These are phyloP conservation scores for Pleurotus pulmonarius DNA, from an alignment of 768 basidiomycete species.

Conservation along the genomic window DNA sequence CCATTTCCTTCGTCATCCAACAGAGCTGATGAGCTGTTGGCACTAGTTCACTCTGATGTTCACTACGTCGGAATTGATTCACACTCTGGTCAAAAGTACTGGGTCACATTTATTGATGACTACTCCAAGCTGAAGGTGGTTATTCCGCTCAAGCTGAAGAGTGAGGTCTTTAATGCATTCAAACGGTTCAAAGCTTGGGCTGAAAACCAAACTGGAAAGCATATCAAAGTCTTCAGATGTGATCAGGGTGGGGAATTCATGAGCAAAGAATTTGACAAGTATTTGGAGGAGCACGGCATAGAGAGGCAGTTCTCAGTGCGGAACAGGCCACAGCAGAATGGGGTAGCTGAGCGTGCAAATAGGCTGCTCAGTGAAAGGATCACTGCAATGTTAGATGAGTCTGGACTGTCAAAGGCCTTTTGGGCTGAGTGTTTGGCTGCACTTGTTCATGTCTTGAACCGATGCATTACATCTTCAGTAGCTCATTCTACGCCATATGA, in stretches of 20 bases:
- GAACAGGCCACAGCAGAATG: too few species aligned
- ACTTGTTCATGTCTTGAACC: too few species aligned
- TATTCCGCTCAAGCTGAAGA: slow-evolving; percentile 13
- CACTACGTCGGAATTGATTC: slow-evolving; percentile 5
- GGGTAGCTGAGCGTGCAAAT: too few species aligned
- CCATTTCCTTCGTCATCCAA: slow-evolving; percentile 11
- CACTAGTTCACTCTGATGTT: slow-evolving; percentile 17
- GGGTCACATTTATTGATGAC: too few species aligned
- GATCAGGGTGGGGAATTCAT: slow-evolving; percentile 36
- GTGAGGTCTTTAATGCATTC: slow-evolving; percentile 16
- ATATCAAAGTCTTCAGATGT: slow-evolving; percentile 11
- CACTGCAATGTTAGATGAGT: too few species aligned
- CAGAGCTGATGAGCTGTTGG: slow-evolving; percentile 3
- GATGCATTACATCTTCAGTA: slow-evolving; percentile 5
- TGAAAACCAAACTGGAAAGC: too few species aligned
- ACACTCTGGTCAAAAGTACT: background rate
- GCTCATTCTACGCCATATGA: slow-evolving; percentile 13
- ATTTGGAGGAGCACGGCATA: slow-evolving; percentile 21
- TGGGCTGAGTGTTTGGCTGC: background rate
- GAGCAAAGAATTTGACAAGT: slow-evolving; percentile 16
- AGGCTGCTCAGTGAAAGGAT: too few species aligned
- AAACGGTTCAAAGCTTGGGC: slow-evolving; percentile 25
- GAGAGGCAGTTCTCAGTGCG: slow-evolving; percentile 15
- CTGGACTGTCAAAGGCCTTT: slow-evolving; percentile 8
- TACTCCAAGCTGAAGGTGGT: background rate